phyloP scores from a whole-genome alignment of 208 protist genomes.

The Angomonas ambiguus region DNA sequence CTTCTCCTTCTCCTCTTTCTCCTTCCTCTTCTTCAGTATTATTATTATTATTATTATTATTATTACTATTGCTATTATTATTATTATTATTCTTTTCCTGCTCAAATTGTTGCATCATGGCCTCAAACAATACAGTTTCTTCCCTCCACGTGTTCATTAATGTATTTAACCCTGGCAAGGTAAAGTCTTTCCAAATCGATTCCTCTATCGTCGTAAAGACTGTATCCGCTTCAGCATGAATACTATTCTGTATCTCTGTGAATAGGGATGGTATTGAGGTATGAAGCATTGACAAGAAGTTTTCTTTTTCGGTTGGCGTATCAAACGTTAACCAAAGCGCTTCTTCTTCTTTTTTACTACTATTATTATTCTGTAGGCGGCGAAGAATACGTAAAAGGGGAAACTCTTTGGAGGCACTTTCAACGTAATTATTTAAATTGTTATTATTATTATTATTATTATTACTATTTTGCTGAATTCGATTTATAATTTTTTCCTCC shows the following conservation, averaged over 20 bases:
- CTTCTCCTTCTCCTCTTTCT: not conserved
- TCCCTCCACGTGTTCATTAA: too few species aligned
- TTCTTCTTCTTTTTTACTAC: not conserved
- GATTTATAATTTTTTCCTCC: too few species aligned
- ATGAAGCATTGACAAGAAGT: too few species aligned
- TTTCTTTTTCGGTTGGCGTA: not conserved
- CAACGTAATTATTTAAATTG: not conserved
- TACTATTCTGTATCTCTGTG: too few species aligned
- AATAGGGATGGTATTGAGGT: too few species aligned
- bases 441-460: constrained; percentile 4
- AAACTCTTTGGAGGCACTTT: not conserved
- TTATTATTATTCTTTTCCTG: not conserved
- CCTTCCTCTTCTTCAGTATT: not conserved
- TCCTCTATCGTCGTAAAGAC: not conserved
- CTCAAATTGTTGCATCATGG: not conserved
- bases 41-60: constrained; percentile 3
- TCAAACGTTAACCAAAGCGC: not conserved
- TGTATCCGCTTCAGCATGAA: not conserved
- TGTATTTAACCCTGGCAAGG: too few species aligned
- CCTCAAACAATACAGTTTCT: too few species aligned
- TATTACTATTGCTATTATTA: not conserved
- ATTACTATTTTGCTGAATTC: too few species aligned
- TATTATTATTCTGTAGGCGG: not conserved
- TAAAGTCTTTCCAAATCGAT: too few species aligned
- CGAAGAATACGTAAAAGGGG: not conserved